Evolutionary conservation across 371 early-diverging fungal genomes (phyloP), one percentile per base, ranked within the genome.

Genomic region (Rhizopus stolonifer): DNA sequence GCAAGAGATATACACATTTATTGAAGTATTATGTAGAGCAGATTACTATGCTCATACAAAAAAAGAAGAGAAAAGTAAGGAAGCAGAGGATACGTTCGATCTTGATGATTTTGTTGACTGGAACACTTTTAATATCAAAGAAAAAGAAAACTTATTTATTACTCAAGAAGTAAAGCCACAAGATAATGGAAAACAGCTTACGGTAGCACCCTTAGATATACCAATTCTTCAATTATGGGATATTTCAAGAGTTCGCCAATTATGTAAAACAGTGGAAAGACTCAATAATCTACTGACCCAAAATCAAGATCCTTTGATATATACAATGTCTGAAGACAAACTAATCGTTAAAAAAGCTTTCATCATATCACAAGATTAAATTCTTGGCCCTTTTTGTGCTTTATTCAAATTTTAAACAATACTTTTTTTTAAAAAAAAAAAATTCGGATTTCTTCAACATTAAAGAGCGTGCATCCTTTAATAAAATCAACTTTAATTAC

Each of bases 1-100:
- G 3, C 15, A 58, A 19, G 66, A 63, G 29, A 25, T 79, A 0
- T 51, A 64, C 10, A 6, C 24, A 13, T 67, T 49, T 23, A 58
- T 69, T 36, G 51, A 56, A 24, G 26, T n/a, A 0, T 34, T 69
- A 0, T 70, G 74, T 36, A 50, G 45, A 31, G 53, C 61, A 0
- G 62, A 66, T 31, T 21, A 26, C 38, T 46, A 58, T 26, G 29
- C 44, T n/a, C 15, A 15, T 3, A 34, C 38, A 32, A 11, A 25
- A 19, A 44, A 39, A 39, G 8, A 31, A 11, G 46, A 22, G 38
- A 9, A 15, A 23, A 10, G 10, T 5, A 42, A 42, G 42, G 7
- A 10, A 3, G 19, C 4, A 7, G 21, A 36, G 3, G 42, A 18
- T 21, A 42, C 21, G 7, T 19, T 42, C 21, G 42, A 42, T 19